These are phyloP conservation scores for Pleurotus cornucopiae DNA, from an alignment of 768 basidiomycete genomes.

Conservation along the genomic window DNA sequence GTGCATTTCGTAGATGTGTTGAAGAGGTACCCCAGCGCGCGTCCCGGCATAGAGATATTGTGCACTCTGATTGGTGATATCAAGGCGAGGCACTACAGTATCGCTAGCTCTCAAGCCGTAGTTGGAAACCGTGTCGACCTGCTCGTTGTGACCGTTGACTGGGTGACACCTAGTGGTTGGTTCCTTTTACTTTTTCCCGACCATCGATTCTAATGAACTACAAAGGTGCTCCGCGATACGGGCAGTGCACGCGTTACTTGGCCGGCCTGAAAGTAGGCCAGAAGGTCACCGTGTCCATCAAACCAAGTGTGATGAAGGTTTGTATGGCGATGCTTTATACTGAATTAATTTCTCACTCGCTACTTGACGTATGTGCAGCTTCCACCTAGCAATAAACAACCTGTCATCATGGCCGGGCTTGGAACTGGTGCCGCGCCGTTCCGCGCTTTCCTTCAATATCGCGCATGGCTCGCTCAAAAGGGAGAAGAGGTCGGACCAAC, in stretches of 20 bases:
- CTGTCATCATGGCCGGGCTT: constrained; percentile 97
- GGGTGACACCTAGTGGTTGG: constrained; percentile 81
- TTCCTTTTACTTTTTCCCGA: constrained; percentile 10
- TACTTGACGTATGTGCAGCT: constrained; percentile 40
- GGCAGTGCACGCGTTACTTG: constrained; percentile 96
- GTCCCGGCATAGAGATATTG: constrained; percentile 77
- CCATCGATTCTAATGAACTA: constrained; percentile 2
- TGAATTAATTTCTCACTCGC: too few species aligned
- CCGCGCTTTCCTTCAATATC: constrained; percentile 97
- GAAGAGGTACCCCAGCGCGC: constrained; percentile 69
- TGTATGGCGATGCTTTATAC: constrained; percentile 11
- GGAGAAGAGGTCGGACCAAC: constrained; percentile 84
- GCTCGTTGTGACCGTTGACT: constrained; percentile 94
- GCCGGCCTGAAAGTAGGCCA: constrained; percentile 79
- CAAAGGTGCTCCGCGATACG: constrained; percentile 71
- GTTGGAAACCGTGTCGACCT: constrained; percentile 95
- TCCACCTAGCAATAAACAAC: constrained; percentile 79
- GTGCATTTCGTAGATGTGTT: constrained; percentile 90
- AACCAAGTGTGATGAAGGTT: constrained; percentile 99
- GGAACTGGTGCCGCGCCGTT: constrained; percentile 99
- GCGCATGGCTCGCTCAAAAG: constrained; percentile 75
- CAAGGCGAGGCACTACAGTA: constrained; percentile 97
- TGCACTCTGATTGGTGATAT: constrained; percentile 92
- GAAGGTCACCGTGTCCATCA: constrained; percentile 95
- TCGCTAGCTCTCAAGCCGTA: constrained; percentile 92